phyloP scores from a whole-genome alignment of 2,329 filamentous ascomycete species.

The Calonectria hongkongensis region DNA sequence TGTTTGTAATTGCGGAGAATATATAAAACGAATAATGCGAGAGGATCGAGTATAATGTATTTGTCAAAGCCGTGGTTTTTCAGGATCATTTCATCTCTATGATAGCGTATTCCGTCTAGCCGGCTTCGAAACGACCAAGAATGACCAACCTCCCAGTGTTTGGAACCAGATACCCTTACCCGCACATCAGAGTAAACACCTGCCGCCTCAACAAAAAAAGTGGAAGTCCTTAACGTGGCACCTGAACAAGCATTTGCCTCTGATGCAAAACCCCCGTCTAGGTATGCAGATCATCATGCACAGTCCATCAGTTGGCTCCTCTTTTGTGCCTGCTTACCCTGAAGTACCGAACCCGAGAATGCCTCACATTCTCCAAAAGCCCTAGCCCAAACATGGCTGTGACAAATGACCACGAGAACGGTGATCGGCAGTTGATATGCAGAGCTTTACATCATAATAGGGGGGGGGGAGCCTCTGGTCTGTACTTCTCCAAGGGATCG shows the following conservation, averaged over 20 bases:
- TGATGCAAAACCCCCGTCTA: constrained; percentile 29
- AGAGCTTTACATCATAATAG: not conserved
- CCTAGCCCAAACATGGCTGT: not conserved
- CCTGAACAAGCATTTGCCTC: constrained; percentile 24
- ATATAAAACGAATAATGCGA: not conserved
- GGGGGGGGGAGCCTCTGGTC: not conserved
- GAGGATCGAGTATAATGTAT: not conserved
- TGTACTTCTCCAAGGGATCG: not conserved
- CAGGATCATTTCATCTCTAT: not conserved
- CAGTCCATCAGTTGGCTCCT: constrained; percentile 37
- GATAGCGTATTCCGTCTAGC: not conserved
- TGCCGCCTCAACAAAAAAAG: constrained; percentile 7
- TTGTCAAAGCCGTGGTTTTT: not conserved
- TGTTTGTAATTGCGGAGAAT: constrained; percentile 1
- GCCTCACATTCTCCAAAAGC: constrained; percentile 8
- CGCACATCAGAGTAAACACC: not conserved
- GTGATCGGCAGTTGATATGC: constrained; percentile 1
- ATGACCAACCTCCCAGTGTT: not conserved
- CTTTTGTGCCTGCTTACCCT: constrained; percentile 8
- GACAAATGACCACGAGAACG: not conserved
- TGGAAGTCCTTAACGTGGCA: constrained; percentile 6
- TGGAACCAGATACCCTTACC: not conserved
- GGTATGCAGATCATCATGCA: constrained; percentile 52
- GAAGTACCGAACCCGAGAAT: constrained; percentile 10
- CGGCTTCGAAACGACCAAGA: not conserved